Percentiles rank a stretch among this genome's conserved stretches.
Evolutionary conservation across 768 basidiomycete genomes (phyloP).

Genomic region (Termitomyces sp.): DNA sequence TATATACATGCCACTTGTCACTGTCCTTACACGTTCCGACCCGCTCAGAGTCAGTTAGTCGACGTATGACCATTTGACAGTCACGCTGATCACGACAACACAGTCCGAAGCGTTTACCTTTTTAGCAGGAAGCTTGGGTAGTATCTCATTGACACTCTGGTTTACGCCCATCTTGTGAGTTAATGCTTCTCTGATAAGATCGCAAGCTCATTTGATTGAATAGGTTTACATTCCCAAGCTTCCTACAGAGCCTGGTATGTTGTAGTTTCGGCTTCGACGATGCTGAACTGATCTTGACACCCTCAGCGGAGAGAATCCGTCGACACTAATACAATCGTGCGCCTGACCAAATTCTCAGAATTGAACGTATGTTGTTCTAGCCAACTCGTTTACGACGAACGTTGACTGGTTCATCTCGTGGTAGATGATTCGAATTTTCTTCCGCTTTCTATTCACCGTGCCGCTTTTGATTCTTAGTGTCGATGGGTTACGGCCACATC

Average conservation of each 20-base stretch:
- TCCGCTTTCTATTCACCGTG: constrained; percentile 67
- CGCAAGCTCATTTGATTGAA: constrained; percentile 34
- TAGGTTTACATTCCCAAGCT: constrained; percentile 65
- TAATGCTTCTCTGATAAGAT: background rate
- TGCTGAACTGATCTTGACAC: background rate
- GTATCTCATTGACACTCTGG: constrained; percentile 65
- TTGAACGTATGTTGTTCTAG: constrained; percentile 55
- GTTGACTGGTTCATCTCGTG: background rate
- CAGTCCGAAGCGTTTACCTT: constrained; percentile 71
- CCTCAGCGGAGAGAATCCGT: constrained; percentile 55
- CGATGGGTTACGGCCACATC: constrained; percentile 62
- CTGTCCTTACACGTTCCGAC: constrained; percentile 56
- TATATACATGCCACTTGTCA: constrained; percentile 65
- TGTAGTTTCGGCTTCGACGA: background rate
- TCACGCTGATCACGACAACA: constrained; percentile 1
- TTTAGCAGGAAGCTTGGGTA: constrained; percentile 64
- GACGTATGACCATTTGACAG: background rate
- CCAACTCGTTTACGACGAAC: background rate
- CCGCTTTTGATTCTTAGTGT: constrained; percentile 62
- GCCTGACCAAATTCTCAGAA: constrained; percentile 77
- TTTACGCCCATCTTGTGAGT: constrained; percentile 66
- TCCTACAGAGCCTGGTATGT: constrained; percentile 56
- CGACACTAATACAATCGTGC: constrained; percentile 59
- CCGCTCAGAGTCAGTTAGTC: constrained; percentile 46
- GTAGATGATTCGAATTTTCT: constrained; percentile 65